Conservation (phyloP, 2,329 filamentous ascomycete species). For the Talaromyces sp. region DNA sequence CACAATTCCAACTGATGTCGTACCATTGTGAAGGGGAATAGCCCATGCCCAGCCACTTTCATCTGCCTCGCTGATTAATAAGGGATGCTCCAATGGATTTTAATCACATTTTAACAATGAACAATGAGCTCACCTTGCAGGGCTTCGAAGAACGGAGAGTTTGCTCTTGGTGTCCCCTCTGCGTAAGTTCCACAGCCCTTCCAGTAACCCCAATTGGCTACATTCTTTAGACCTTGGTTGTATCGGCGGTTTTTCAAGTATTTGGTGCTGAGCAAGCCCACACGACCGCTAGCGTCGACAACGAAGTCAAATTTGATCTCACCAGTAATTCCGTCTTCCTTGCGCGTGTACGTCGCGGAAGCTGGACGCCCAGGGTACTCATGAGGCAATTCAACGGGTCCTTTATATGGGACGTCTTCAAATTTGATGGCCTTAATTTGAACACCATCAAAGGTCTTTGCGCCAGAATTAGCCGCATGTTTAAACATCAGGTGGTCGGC, state of each 20-base stretch:
- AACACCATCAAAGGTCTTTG: conserved; percentile 38
- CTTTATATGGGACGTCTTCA: neutral
- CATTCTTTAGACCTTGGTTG: neutral
- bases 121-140: neutral
- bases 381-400: neutral
- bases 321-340: conserved; percentile 31
- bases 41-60: neutral
- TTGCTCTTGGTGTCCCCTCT: neutral
- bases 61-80: neutral
- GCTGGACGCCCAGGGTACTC: neutral
- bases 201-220: neutral
- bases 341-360: neutral
- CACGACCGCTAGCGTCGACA: conserved; percentile 46
- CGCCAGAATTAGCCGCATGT: conserved; percentile 39
- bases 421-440: conserved; percentile 23
- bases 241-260: conserved; percentile 9
- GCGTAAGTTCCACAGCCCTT: neutral
- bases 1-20: neutral
- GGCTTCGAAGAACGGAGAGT: neutral
- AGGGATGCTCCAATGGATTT: neutral
- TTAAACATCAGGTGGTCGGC: conserved; percentile 43
- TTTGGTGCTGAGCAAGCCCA: conserved; percentile 42
- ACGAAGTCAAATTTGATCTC: conserved; percentile 45
- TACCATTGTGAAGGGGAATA: neutral
- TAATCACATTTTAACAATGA: neutral